phyloP scores from a whole-genome alignment of 2,329 filamentous ascomycete genomes.

The Sporothrix humicola region DNA sequence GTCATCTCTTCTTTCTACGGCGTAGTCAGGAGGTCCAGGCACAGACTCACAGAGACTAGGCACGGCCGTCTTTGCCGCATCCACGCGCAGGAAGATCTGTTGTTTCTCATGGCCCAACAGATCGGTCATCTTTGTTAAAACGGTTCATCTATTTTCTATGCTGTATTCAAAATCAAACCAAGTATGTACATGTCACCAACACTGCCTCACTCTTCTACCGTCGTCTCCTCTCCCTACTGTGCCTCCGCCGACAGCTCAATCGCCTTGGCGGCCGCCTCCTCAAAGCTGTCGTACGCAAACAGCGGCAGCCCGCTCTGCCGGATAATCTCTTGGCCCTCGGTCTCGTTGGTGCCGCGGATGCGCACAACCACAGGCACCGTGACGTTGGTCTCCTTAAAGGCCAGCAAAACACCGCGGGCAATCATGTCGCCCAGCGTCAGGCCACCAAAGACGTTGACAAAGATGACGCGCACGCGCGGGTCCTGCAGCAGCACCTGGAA shows the following conservation, averaged over 20 bases:
- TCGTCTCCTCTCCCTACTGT: background rate
- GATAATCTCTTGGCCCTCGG: constrained; percentile 71
- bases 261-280: constrained; percentile 71
- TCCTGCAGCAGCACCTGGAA: constrained; percentile 78
- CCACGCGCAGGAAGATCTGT: background rate
- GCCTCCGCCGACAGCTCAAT: constrained; percentile 55
- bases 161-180: background rate
- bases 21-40: background rate
- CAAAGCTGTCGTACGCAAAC: constrained; percentile 75
- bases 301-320: constrained; percentile 69
- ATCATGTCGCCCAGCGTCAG: constrained; percentile 82
- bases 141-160: background rate
- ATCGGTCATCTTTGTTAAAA: background rate
- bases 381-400: constrained; percentile 71
- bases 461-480: constrained; percentile 68
- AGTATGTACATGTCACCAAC: background rate
- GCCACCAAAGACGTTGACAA: constrained; percentile 63
- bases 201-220: background rate
- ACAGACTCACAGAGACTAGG: background rate
- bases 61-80: background rate
- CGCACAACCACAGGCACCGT: constrained; percentile 77
- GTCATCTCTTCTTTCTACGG: constrained; percentile 1
- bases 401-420: constrained; percentile 73
- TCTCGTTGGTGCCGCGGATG: constrained; percentile 76
- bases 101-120: background rate